Evolutionary conservation across 2,329 filamentous ascomycete species (phyloP), one percentile per base, ranked within the genome.

Genomic region (Hymenoscyphus linearis): DNA sequence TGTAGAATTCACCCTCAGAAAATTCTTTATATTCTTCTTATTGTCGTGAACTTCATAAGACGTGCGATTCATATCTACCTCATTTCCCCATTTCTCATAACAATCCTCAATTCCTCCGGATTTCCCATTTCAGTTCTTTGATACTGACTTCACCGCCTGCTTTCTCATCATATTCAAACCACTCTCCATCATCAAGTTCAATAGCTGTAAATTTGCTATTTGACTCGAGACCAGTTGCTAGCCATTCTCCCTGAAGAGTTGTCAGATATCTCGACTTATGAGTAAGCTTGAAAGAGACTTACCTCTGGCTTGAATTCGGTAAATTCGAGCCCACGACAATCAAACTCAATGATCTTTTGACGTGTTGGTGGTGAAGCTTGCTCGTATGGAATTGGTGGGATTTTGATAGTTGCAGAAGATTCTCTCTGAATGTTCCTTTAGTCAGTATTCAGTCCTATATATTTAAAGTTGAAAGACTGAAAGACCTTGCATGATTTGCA

Each of bases 151-250:
- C 93, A 56, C 96, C 91, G 0, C 88, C 83, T 0, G 90, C 83
- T 79, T 98, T 97, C 77, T 98, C 93, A 68, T 98, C 93, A 71
- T 98, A 99, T 69, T 98, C 93, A 75, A 89, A 99, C 95, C 95
- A 99, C 70, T 99, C 95, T 27, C 90, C 93, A 31, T 99, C 95
- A 0, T 80, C 79, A 60, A 99, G 77, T 68, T 98, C 93, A 59
- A 98, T 89, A 4, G 77, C 85, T 0, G 85, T 81, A 71, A 99
- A 99, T 70, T 91, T 90, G 47, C 90, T 95, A 10, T 81, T 82
- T 0, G 91, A 92, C 18, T 97, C 93, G 16, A 82, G 63, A 2
- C 93, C 95, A 54, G 89, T 91, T 0, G 89, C 93, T 60, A 93
- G 79, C 90, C 93, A 99, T 55, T 96, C 90, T 13, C 95, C 95